Evolutionary conservation across 139 green algal genomes (phyloP).

Genomic region (Nannochloris sp.): DNA sequence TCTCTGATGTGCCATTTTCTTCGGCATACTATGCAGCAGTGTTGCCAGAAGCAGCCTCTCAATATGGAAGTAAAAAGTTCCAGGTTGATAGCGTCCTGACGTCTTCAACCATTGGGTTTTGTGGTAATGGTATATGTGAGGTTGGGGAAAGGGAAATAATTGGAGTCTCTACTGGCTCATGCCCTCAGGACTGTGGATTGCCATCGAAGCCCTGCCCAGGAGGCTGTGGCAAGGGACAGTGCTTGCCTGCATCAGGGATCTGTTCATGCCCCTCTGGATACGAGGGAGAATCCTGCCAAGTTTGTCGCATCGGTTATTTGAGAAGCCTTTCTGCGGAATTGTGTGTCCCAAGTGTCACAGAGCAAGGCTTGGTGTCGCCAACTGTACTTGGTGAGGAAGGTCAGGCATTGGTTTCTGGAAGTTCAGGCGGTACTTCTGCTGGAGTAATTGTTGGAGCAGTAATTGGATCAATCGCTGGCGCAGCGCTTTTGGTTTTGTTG

Average conservation of each 20-base stretch:
- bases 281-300: constrained; percentile 17
- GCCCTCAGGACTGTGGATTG: constrained; percentile 37
- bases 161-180: constrained; percentile 25
- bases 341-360: constrained; percentile 15
- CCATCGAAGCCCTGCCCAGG: constrained; percentile 27
- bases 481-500: constrained; percentile 7
- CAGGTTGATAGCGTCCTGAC: background rate
- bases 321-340: background rate
- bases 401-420: background rate
- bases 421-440: background rate
- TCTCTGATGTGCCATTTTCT: background rate
- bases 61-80: background rate
- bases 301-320: constrained; percentile 26
- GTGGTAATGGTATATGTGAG: constrained; percentile 44
- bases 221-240: constrained; percentile 3
- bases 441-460: constrained; percentile 19
- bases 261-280: constrained; percentile 38
- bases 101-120: constrained; percentile 25
- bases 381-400: background rate
- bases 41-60: background rate
- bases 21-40: constrained; percentile 1
- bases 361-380: constrained; percentile 3
- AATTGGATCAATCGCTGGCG: constrained; percentile 1
- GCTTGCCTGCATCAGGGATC: constrained; percentile 19
- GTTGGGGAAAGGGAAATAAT: constrained; percentile 31